Evolutionary conservation across 192 early-diverging fungal genomes (phyloP).

Genomic region (Podila horticola): DNA sequence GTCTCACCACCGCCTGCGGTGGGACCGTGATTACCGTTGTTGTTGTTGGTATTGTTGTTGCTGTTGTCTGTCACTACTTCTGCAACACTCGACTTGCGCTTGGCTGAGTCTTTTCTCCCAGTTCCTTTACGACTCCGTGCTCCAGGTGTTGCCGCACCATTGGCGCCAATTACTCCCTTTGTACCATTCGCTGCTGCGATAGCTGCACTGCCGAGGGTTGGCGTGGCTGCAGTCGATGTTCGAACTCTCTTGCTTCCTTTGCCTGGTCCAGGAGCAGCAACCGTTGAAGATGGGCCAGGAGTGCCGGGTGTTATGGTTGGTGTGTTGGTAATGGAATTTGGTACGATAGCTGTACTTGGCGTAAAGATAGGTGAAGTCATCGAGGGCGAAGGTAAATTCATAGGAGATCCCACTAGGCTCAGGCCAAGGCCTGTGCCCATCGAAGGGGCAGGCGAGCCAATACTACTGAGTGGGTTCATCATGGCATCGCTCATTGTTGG

Average conservation of each 20-base stretch:
- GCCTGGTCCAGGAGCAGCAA: not conserved
- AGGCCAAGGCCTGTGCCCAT: slow-evolving; percentile 17
- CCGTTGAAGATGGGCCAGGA: not conserved
- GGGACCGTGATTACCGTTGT: not conserved
- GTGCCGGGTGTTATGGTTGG: slow-evolving; percentile 1
- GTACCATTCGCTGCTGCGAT: not conserved
- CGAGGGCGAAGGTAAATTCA: slow-evolving; percentile 7
- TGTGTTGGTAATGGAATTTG: slow-evolving; percentile 8
- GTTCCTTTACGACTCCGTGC: slow-evolving; percentile 19
- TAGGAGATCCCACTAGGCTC: slow-evolving; percentile 14
- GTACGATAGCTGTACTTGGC: not conserved
- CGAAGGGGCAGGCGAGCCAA: not conserved
- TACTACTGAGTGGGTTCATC: not conserved
- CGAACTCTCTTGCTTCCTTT: slow-evolving; percentile 31
- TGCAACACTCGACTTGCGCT: slow-evolving; percentile 21
- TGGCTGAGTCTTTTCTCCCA: slow-evolving; percentile 28
- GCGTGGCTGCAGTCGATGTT: slow-evolving; percentile 30
- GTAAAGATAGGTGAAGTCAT: slow-evolving; percentile 26
- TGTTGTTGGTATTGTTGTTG: not conserved
- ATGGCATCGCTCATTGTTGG: slow-evolving; percentile 4
- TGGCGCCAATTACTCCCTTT: not conserved
- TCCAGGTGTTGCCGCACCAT: not conserved
- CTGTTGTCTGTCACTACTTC: slow-evolving; percentile 4
- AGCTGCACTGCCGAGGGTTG: slow-evolving; percentile 5
- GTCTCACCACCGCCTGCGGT: slow-evolving; percentile 2